Evolutionary conservation across 2,329 filamentous ascomycete genomes (phyloP), one percentile per base, ranked within the genome.

Genomic region (Akanthomyces dipterigenus): DNA sequence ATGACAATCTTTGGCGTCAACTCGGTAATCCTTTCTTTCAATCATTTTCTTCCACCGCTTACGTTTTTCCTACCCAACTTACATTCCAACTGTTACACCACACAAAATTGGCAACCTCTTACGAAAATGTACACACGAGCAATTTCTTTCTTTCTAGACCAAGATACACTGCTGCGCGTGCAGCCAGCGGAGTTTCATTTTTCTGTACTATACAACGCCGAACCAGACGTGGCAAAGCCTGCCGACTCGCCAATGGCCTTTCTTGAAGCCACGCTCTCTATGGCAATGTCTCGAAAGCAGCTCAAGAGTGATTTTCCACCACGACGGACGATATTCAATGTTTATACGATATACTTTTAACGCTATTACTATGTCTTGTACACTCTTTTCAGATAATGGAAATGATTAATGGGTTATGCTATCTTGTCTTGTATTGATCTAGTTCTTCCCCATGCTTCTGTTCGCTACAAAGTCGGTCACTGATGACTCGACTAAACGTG

Each of bases 21-120:
- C 43, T 40, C 31, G 16, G 28, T 45, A 57, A 49, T 63, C 48
- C 50, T 46, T 61, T 28, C 31, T 56, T 62, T 57, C 43, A 45
- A 61, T 53, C 55, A 45, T 51, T 16, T 16, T 60, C 20, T 64
- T 65, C 66, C 54, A 65, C 63, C 38, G 56, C 34, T 36, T 38
- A 16, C 8, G n/a, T 8, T 48, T 48, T 50, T 20, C 20, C 40
- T 49, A 1, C 20, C 3, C 34, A 40, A 50, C 24, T 49, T 36
- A 20, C 5, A 12, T 43, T 59, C 36, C 18, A 51, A 51, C 20
- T 34, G 31, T 14, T 8, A 38, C 22, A n/a, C 45, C 28, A 51
- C 34, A 51, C 46, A 43, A 34, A 51, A 43, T 51, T 59, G 34
- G 36, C 36, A 11, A 49, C 24, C 8, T 2, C 31, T 34, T 9